A percentile compares a stretch with the other conserved stretches of the same genome.
phyloP scores from a whole-genome alignment of 768 basidiomycete species.

The Rhizopogon vulgaris region DNA sequence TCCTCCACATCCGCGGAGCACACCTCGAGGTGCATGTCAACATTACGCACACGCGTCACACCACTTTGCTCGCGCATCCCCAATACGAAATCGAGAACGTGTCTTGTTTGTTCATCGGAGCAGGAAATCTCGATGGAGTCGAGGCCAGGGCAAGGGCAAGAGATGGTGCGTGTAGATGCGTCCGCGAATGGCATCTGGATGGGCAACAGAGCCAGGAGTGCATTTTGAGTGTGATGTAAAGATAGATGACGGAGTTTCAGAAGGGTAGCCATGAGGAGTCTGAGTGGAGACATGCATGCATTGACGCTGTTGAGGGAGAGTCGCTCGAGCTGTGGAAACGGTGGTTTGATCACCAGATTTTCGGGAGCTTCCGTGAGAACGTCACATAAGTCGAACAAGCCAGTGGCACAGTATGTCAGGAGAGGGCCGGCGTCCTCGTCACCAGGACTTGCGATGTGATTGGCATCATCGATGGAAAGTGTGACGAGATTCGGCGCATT shows the following conservation, averaged over 20 bases:
- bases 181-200: constrained; percentile 9
- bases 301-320: constrained; percentile 34
- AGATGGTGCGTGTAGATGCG: not conserved
- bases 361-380: not conserved
- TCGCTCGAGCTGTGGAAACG: constrained; percentile 31
- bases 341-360: constrained; percentile 7
- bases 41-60: constrained; percentile 18
- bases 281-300: constrained; percentile 20
- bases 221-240: constrained; percentile 14
- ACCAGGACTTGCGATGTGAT: constrained; percentile 34
- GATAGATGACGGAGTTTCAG: constrained; percentile 14
- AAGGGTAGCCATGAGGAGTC: constrained; percentile 11
- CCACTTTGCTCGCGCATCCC: constrained; percentile 15
- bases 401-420: constrained; percentile 22
- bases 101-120: constrained; percentile 9
- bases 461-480: constrained; percentile 41
- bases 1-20: not conserved
- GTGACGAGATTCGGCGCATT: constrained; percentile 32
- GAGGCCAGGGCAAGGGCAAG: constrained; percentile 11
- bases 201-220: constrained; percentile 13
- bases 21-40: constrained; percentile 25
- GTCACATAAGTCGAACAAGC: constrained; percentile 9
- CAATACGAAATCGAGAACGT: constrained; percentile 7
- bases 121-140: constrained; percentile 10
- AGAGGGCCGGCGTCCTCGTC: constrained; percentile 36